Percentiles rank a stretch among this genome's conserved stretches.
phyloP scores from a whole-genome alignment of 2,329 filamentous ascomycete genomes.

The Nannizziopsis arthrosporioides region DNA sequence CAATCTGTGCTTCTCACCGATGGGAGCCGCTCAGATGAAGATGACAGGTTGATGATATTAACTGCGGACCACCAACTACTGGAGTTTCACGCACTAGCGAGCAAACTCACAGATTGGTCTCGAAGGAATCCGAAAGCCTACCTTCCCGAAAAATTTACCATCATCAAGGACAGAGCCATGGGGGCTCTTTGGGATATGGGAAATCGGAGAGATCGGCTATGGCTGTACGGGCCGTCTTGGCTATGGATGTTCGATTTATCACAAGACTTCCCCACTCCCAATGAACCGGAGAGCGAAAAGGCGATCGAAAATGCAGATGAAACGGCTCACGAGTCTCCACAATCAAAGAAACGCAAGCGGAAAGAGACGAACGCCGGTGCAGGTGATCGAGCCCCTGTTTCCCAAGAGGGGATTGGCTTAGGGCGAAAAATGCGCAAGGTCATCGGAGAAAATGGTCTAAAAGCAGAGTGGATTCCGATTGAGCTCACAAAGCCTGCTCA shows the following conservation, averaged over 20 bases:
- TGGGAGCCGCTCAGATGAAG: constrained; percentile 14
- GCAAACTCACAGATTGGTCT: constrained; percentile 73
- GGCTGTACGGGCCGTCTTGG: constrained; percentile 79
- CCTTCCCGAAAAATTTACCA: constrained; percentile 62
- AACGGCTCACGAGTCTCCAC: background rate
- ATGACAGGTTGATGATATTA: constrained; percentile 48
- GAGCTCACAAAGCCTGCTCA: constrained; percentile 21
- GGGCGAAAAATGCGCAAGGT: constrained; percentile 41
- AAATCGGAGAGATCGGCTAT: constrained; percentile 50
- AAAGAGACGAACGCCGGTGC: constrained; percentile 42
- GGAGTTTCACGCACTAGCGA: constrained; percentile 66
- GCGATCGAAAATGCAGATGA: constrained; percentile 15
- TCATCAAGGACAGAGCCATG: constrained; percentile 67
- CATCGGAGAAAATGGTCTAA: constrained; percentile 28
- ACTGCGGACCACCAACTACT: constrained; percentile 57
- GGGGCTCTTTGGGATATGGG: constrained; percentile 71
- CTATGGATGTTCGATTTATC: constrained; percentile 84
- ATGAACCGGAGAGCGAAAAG: constrained; percentile 16
- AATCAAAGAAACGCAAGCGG: constrained; percentile 33
- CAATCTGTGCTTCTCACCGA: constrained; percentile 22
- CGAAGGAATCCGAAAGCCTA: constrained; percentile 64
- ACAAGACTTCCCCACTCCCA: constrained; percentile 48
- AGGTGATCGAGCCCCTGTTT: constrained; percentile 41
- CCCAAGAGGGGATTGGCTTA: constrained; percentile 34
- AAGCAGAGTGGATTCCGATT: constrained; percentile 26